phyloP scores from a whole-genome alignment of 1,139 yeast genomes.

The Candida buenavistaensis region DNA sequence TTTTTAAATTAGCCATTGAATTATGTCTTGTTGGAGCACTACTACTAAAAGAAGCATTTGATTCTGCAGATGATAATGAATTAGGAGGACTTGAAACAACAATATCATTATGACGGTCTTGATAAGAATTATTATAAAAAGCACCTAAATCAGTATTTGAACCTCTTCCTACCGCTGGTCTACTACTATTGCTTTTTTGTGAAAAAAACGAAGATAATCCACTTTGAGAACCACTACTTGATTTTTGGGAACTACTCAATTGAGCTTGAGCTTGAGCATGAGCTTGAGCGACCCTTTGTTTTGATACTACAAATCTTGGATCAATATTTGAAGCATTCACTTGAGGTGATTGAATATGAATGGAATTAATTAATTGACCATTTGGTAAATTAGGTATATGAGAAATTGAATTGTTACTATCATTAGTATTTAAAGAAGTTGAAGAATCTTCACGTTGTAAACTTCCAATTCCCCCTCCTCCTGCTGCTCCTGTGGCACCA shows the following conservation, averaged over 20 bases:
- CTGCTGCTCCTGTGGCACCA: no score
- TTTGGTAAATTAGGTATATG: conserved; percentile 50
- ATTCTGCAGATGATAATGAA: conserved; percentile 40
- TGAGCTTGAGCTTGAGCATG: conserved; percentile 34
- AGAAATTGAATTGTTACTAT: conserved; percentile 9
- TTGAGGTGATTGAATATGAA: conserved; percentile 69
- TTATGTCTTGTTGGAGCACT: conserved; percentile 50
- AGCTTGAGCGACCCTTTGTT: conserved; percentile 66
- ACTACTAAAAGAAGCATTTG: conserved; percentile 21
- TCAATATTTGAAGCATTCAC: conserved; percentile 58
- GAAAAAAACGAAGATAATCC: conserved; percentile 49
- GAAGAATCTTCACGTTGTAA: conserved; percentile 12
- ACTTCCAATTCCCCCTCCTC: background rate
- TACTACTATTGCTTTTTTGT: conserved; percentile 36
- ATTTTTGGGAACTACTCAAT: conserved; percentile 32
- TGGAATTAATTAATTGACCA: conserved; percentile 59
- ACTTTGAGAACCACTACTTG: conserved; percentile 49
- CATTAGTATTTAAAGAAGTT: conserved; percentile 14
- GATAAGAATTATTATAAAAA: conserved; percentile 44
- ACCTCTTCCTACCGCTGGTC: conserved; percentile 24
- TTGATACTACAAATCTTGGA: conserved; percentile 70
- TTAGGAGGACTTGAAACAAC: conserved; percentile 37
- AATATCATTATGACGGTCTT: conserved; percentile 21
- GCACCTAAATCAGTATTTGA: conserved; percentile 48
- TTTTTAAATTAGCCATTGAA: conserved; percentile 72